Base-by-base conservation (phyloP, 176 grass and related monocot species). In the Triticum monococcum region DNA sequence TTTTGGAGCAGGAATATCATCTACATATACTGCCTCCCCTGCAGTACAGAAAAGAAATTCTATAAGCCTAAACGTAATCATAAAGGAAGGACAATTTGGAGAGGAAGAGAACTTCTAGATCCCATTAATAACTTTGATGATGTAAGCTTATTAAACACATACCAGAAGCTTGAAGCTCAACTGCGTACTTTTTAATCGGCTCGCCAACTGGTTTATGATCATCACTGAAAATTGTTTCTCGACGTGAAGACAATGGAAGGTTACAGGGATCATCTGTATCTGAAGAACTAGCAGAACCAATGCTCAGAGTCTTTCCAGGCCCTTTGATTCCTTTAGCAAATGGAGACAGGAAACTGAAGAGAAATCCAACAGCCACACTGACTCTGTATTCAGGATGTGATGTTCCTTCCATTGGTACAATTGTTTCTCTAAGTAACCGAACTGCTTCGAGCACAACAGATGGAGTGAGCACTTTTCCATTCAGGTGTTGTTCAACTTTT, bases 21-120 rank as follows among this genome's bases (percentile, higher is more conserved):
- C 95, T 22, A 98, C 93, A 87, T 98, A 98, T 30, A 98, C 45
- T 2, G 90, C 92, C 85, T 97, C 95, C 40, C 92, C 95, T 97
- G 75, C 71, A 85, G 20, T 12, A 73, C 5, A 38, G 22, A 63
- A 83, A 5, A 76, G 1, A 1, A 37, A 37, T 37, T 8, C 36
- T 37, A 37, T 37, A 7, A 37, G 7, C 36, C 36, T 37, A 8
- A 37, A 37, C 7, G 36, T 56, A 30, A 13, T 26, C 64, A 62
- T 61, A 38, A 35, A 70, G 65, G 11, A 54, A 38, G 3, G 6
- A 74, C 3, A 72, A n/a, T 50, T 25, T 17, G 8, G 28, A 14
- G 40, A 74, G n/a, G 41, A 22, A 87, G 60, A 20, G 1, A 74
- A 45, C 1, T 26, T 54, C 12, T n/a, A 33, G 12, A 8, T 31